Evolutionary conservation across 2,329 filamentous ascomycete species (phyloP).

Genomic region (Polytolypa hystricis): DNA sequence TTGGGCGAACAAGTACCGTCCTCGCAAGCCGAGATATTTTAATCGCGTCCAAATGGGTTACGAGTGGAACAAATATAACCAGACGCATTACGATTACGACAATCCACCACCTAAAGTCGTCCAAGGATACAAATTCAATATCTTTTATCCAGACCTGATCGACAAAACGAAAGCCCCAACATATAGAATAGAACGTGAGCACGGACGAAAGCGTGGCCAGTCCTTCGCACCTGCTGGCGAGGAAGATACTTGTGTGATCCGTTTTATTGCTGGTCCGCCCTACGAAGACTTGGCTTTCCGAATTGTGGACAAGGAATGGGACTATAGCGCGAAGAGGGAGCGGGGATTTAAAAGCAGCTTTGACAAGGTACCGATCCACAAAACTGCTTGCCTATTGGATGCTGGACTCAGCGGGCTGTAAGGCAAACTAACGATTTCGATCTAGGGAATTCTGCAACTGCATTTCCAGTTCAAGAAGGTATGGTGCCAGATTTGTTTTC

Average conservation of each 20-base stretch:
- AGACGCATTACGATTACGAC: slow-evolving; percentile 97
- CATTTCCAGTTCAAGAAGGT: slow-evolving; percentile 99
- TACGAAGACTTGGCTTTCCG: slow-evolving; percentile 96
- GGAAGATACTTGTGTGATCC: slow-evolving; percentile 92
- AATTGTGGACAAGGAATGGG: slow-evolving; percentile 98
- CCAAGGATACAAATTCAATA: slow-evolving; percentile 98
- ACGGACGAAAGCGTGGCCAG: slow-evolving; percentile 78
- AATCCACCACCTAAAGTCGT: slow-evolving; percentile 97
- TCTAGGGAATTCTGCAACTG: slow-evolving; percentile 80
- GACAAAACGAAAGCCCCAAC: slow-evolving; percentile 91
- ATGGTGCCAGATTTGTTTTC: too few relatives aligned
- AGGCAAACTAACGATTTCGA: slow-evolving; percentile 9
- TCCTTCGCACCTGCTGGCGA: slow-evolving; percentile 89
- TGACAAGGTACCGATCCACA: slow-evolving; percentile 72
- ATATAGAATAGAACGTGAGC: slow-evolving; percentile 89
- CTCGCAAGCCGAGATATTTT: slow-evolving; percentile 91
- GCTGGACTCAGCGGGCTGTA: slow-evolving; percentile 3
- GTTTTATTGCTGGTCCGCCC: slow-evolving; percentile 87
- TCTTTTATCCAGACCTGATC: slow-evolving; percentile 95
- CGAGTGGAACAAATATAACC: slow-evolving; percentile 99
- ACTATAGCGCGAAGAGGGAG: slow-evolving; percentile 92
- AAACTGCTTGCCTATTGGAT: neutral
- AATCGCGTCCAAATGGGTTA: slow-evolving; percentile 98
- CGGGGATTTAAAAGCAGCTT: slow-evolving; percentile 93
- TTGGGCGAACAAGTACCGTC: slow-evolving; percentile 76